These are phyloP conservation scores for Kwoniella shandongensis DNA, from an alignment of 768 basidiomycete species.

Conservation along the genomic window DNA sequence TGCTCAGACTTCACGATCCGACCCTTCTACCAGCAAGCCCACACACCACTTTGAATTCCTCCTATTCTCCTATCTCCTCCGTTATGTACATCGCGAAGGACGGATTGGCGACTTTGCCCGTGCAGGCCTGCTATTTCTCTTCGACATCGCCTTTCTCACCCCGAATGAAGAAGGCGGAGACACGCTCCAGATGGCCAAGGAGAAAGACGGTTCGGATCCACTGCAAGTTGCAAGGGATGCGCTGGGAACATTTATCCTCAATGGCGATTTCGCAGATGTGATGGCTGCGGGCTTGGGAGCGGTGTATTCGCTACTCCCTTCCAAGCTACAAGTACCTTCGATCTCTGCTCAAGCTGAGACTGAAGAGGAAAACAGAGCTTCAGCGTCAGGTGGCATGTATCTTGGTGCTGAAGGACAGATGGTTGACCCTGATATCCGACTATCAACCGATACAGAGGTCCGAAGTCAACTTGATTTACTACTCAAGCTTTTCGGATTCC, in stretches of 20 bases:
- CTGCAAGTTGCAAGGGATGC: slow-evolving; percentile 81
- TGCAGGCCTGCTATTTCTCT: slow-evolving; percentile 85
- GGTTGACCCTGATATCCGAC: slow-evolving; percentile 58
- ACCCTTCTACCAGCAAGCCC: slow-evolving; percentile 42
- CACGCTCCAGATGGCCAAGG: slow-evolving; percentile 16
- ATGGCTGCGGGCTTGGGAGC: slow-evolving; percentile 89
- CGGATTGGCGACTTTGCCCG: slow-evolving; percentile 90
- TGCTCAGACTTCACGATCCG: slow-evolving; percentile 62
- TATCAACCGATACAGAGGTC: slow-evolving; percentile 73
- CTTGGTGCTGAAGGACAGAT: slow-evolving; percentile 53
- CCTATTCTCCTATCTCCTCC: slow-evolving; percentile 90
- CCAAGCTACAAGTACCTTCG: slow-evolving; percentile 72
- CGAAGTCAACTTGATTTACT: slow-evolving; percentile 79
- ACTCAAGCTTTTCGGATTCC: slow-evolving; percentile 83
- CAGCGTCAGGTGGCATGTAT: slow-evolving; percentile 70
- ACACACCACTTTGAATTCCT: slow-evolving; percentile 85
- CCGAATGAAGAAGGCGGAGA: slow-evolving; percentile 28
- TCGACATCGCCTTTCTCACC: slow-evolving; percentile 75
- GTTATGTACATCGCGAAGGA: slow-evolving; percentile 91
- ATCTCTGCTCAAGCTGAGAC: slow-evolving; percentile 41
- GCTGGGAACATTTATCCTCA: slow-evolving; percentile 86
- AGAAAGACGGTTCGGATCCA: slow-evolving; percentile 59
- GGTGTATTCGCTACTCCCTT: slow-evolving; percentile 85
- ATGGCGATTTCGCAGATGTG: slow-evolving; percentile 98
- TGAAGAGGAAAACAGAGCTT: slow-evolving; percentile 54